These are phyloP conservation scores for Suillus spraguei DNA, from an alignment of 768 basidiomycete genomes.

Conservation along the genomic window DNA sequence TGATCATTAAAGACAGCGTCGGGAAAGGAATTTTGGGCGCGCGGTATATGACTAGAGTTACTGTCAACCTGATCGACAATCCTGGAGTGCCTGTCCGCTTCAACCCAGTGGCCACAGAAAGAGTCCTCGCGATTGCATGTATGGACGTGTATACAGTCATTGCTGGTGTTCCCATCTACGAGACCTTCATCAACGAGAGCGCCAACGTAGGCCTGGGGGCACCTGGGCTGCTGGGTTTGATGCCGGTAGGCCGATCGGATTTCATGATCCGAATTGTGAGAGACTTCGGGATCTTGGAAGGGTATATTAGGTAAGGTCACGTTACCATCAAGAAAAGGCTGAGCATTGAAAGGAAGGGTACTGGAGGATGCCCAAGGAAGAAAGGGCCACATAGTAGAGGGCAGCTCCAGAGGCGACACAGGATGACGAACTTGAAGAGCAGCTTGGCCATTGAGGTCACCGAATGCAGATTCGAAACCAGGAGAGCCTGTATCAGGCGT, in stretches of 20 bases:
- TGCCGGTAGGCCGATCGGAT: background rate
- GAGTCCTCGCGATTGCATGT: background rate
- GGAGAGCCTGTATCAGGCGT: background rate
- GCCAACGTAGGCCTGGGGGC: background rate
- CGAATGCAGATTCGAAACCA: background rate
- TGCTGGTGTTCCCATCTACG: background rate
- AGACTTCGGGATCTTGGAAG: background rate
- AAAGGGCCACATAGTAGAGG: background rate
- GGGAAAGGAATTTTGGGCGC: background rate
- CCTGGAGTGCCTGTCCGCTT: constrained; percentile 11
- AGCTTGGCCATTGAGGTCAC: background rate
- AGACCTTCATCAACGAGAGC: background rate
- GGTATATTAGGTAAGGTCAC: background rate
- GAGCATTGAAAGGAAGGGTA: background rate
- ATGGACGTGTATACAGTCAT: background rate
- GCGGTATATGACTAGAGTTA: background rate
- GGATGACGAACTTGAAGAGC: background rate
- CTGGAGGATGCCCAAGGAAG: background rate
- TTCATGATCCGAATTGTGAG: background rate
- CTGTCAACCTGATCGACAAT: too few relatives aligned
- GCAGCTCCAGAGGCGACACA: background rate
- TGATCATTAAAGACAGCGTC: background rate
- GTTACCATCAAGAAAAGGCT: background rate
- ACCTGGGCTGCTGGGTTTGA: background rate
- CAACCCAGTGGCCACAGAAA: constrained; percentile 6